Evolutionary conservation across 106 monocot species (phyloP), one percentile per base, ranked within the genome.

Genomic region (Phalaenopsis aphrodite): DNA sequence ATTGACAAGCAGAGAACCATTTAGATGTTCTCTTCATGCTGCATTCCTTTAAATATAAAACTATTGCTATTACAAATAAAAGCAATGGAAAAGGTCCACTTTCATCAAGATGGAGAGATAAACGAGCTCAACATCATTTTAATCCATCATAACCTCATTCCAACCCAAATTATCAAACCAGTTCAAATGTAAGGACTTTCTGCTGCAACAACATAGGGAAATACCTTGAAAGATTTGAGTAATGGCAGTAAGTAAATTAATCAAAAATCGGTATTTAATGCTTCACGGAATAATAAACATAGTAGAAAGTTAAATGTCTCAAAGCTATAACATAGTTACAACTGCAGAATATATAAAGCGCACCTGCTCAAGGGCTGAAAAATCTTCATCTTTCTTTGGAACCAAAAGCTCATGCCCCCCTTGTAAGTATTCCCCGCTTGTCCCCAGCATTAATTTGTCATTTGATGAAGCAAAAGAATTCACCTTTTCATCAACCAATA

Each of bases 331-430:
- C 23, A 61, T 71, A 17, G 69, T n/a, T 69, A 15, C 21, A 65
- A 19, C 16, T 65, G n/a, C 42, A 42, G 15, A 64, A 79, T 18
- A 43, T 14, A 69, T 18, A 43, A 8, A 73, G 19, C 39, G 8
- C 76, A 97, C 94, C 97, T 97, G 97, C 86, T 98, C 98, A 56
- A 98, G 78, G 72, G 92, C 82, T 48, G 90, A 81, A 98, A 98
- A 94, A 72, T 90, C 87, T 82, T 98, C 92, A 85, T 94, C 92
- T 77, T 89, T 92, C 55, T 61, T 78, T 4, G 72, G 77, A 78
- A 55, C 39, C 66, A 82, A 78, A 46, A 83, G 79, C 18, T 76
- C 83, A 48, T 83, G 77, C 18, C 77, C 61, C 7, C 24, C 66
- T n/a, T 82, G 80, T 10, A 61, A 42, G 82, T 83, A 71, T 57